A percentile compares a stretch with the other conserved stretches of the same genome.
Evolutionary conservation across 176 grass and related monocot species (phyloP).

Genomic region (Hyparrhenia diplandra): DNA sequence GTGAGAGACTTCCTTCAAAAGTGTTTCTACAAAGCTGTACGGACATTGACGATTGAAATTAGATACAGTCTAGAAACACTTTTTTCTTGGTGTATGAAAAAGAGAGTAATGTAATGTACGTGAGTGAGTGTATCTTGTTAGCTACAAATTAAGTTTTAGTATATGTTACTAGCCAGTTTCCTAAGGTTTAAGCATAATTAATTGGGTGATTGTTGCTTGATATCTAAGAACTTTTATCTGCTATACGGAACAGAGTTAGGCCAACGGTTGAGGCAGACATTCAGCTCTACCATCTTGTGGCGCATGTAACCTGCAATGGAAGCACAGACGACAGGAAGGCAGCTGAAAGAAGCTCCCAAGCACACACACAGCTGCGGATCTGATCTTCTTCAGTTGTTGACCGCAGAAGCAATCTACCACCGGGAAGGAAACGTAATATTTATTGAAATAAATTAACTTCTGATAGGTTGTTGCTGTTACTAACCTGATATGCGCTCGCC

Average conservation of each 20-base stretch:
- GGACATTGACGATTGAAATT: neutral
- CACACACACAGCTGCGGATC: neutral
- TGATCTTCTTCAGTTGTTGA: slow-evolving; percentile 17
- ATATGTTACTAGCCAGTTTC: neutral
- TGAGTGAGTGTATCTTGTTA: neutral
- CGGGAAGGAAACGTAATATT: slow-evolving; percentile 19
- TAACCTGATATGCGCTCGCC: slow-evolving; percentile 18
- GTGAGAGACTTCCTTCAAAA: neutral
- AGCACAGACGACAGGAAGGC: slow-evolving; percentile 27
- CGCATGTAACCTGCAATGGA: slow-evolving; percentile 37
- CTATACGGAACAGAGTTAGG: slow-evolving; percentile 66
- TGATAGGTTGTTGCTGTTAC: slow-evolving; percentile 36
- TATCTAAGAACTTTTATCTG: slow-evolving; percentile 44
- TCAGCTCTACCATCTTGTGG: slow-evolving; percentile 24
- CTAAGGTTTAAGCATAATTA: neutral
- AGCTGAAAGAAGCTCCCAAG: slow-evolving; percentile 23
- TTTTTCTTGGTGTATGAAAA: neutral
- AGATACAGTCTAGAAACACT: neutral
- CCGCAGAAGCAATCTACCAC: slow-evolving; percentile 40
- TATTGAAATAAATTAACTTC: slow-evolving; percentile 30
- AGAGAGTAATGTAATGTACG: neutral
- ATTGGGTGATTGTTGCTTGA: neutral
- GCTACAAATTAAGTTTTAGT: neutral
- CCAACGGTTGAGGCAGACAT: slow-evolving; percentile 67
- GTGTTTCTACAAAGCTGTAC: neutral